Conservation (phyloP, 192 early-diverging fungal genomes). For the Backusella westeae region DNA sequence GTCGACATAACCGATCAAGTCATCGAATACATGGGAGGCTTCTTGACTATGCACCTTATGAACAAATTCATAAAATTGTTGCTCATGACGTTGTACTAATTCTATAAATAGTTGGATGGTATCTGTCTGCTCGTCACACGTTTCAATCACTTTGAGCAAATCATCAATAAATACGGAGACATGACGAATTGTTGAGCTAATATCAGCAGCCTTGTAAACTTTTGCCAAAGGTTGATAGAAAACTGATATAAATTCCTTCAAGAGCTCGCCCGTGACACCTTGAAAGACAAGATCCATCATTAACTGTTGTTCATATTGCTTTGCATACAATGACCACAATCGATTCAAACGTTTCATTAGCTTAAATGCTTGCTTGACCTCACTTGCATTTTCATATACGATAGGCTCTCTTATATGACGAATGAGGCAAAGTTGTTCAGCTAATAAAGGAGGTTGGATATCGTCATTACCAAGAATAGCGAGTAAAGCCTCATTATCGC, state of each 20-base stretch:
- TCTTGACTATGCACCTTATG: slow-evolving; percentile 50
- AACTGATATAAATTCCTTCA: slow-evolving; percentile 47
- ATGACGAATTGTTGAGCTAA: slow-evolving; percentile 46
- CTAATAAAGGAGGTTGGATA: neutral
- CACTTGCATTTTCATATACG: neutral
- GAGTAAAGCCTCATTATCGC: neutral
- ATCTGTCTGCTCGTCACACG: slow-evolving; percentile 28
- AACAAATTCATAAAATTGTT: slow-evolving; percentile 52
- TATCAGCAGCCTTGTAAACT: slow-evolving; percentile 54
- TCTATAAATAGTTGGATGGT: slow-evolving; percentile 40
- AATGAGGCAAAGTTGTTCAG: slow-evolving; percentile 15
- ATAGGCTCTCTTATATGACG: neutral
- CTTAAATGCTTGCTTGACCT: slow-evolving; percentile 4
- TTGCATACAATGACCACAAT: slow-evolving; percentile 42
- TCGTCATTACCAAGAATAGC: neutral
- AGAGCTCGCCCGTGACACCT: slow-evolving; percentile 46
- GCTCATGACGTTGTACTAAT: slow-evolving; percentile 44
- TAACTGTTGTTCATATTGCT: slow-evolving; percentile 47
- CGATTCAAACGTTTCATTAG: slow-evolving; percentile 31
- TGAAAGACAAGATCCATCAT: slow-evolving; percentile 49
- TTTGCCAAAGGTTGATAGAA: slow-evolving; percentile 54
- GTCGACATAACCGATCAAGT: slow-evolving; percentile 48
- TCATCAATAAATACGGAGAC: slow-evolving; percentile 49
- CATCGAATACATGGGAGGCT: slow-evolving; percentile 43
- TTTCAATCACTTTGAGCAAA: slow-evolving; percentile 46